phyloP scores from a whole-genome alignment of 2,329 filamentous ascomycete species.

The Paraconiothyrium sp. region DNA sequence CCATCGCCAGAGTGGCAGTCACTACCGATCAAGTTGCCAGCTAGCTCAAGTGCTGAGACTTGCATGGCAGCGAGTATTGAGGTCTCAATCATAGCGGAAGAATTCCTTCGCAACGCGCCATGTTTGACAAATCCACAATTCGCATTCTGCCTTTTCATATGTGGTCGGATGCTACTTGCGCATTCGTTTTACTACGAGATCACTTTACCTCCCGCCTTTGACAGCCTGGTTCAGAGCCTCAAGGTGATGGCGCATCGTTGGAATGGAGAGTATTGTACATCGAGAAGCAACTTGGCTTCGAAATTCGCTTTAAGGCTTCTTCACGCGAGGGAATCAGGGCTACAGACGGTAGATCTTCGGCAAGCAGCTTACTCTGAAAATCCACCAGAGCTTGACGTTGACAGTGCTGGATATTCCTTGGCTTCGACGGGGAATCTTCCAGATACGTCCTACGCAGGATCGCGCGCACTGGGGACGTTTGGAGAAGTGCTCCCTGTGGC shows the following conservation, averaged over 20 bases:
- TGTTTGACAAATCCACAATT: slow-evolving; percentile 46
- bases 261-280: slow-evolving; percentile 36
- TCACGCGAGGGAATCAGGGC: slow-evolving; percentile 26
- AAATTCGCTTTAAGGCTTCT: slow-evolving; percentile 48
- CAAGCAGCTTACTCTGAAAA: slow-evolving; percentile 47
- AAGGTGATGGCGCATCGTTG: slow-evolving; percentile 52
- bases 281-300: slow-evolving; percentile 42
- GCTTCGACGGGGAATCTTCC: too few species aligned
- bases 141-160: slow-evolving; percentile 39
- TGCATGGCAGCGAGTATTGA: slow-evolving; percentile 36
- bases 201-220: slow-evolving; percentile 41
- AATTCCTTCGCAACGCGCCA: slow-evolving; percentile 34
- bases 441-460: slow-evolving; percentile 6
- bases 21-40: slow-evolving; percentile 30
- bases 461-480: slow-evolving; percentile 9
- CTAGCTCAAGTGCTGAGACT: slow-evolving; percentile 32
- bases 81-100: slow-evolving; percentile 34
- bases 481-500: slow-evolving; percentile 10
- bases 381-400: neutral
- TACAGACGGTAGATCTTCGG: slow-evolving; percentile 42
- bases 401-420: neutral
- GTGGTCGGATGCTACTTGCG: slow-evolving; percentile 44
- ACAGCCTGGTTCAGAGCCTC: slow-evolving; percentile 46
- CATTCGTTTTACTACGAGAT: slow-evolving; percentile 48
- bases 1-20: slow-evolving; percentile 41